Evolutionary conservation across 2,329 filamentous ascomycete genomes (phyloP).

Genomic region (Tolypocladium sp.): DNA sequence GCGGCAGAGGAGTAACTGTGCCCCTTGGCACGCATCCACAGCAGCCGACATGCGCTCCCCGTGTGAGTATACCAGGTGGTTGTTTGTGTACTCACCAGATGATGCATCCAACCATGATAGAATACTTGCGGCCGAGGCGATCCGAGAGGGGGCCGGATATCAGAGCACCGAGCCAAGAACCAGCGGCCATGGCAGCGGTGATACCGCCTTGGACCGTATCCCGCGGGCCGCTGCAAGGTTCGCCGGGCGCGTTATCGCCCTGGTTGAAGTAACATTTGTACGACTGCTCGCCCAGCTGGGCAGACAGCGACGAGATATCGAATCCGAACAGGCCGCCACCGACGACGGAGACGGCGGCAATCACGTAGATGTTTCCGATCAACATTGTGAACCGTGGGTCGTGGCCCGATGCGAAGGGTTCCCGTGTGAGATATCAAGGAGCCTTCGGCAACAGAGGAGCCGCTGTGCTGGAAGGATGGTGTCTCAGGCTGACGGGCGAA

Average conservation of each 20-base stretch:
- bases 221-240: slow-evolving; percentile 23
- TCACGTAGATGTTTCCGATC: slow-evolving; percentile 25
- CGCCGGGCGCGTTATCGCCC: slow-evolving; percentile 19
- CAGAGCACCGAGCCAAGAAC: slow-evolving; percentile 40
- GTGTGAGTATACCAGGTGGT: too few species aligned
- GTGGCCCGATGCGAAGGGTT: background rate
- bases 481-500: background rate
- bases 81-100: slow-evolving; percentile 33
- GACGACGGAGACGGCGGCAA: slow-evolving; percentile 25
- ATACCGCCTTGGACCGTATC: slow-evolving; percentile 41
- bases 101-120: slow-evolving; percentile 40
- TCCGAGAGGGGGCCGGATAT: slow-evolving; percentile 40
- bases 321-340: slow-evolving; percentile 40
- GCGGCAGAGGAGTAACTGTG: background rate
- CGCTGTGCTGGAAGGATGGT: background rate
- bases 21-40: background rate
- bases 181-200: slow-evolving; percentile 40
- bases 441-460: background rate
- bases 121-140: slow-evolving; percentile 36
- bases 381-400: slow-evolving; percentile 10
- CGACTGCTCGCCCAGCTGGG: slow-evolving; percentile 25
- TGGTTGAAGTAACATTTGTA: slow-evolving; percentile 30
- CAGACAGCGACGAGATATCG: slow-evolving; percentile 49
- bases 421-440: background rate
- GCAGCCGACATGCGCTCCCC: background rate